These are phyloP conservation scores for Macadamia integrifolia DNA, from an alignment of 164 flowering plant genomes.

Conservation along the genomic window DNA sequence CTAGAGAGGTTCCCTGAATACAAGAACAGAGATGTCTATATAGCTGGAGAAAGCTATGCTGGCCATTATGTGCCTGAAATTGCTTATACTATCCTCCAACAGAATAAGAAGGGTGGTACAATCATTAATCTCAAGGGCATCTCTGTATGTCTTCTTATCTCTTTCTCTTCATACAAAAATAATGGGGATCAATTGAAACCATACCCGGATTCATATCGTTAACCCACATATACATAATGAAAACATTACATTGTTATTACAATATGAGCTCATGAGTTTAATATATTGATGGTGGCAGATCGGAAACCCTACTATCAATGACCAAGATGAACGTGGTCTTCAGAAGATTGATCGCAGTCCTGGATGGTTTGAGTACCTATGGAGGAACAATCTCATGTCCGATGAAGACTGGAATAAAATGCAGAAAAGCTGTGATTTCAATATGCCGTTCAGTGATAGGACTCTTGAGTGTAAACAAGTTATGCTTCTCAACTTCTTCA, in stretches of 20 bases:
- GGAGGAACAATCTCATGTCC: slow-evolving; percentile 51
- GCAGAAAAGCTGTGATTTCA: slow-evolving; percentile 37
- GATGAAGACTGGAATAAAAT: slow-evolving; percentile 21
- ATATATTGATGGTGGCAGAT: slow-evolving; percentile 34
- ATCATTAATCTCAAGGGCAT: slow-evolving; percentile 55
- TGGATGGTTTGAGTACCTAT: slow-evolving; percentile 58
- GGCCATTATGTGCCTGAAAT: slow-evolving; percentile 74
- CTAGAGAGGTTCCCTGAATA: slow-evolving; percentile 71
- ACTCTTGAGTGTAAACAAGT: neutral
- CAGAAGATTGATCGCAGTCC: too few relatives aligned
- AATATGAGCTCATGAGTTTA: too few relatives aligned
- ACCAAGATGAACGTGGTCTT: slow-evolving; percentile 32
- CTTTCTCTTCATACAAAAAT: neutral
- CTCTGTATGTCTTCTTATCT: slow-evolving; percentile 22
- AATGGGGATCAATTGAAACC: too few relatives aligned
- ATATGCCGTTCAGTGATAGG: slow-evolving; percentile 16
- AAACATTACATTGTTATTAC: too few relatives aligned
- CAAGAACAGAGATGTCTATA: slow-evolving; percentile 54
- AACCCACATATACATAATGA: too few relatives aligned
- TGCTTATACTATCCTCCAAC: slow-evolving; percentile 49
- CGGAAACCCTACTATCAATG: slow-evolving; percentile 68
- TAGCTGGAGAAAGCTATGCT: slow-evolving; percentile 72
- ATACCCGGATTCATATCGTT: too few relatives aligned
- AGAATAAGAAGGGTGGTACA: slow-evolving; percentile 33
- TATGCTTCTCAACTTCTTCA: neutral